Conservation (phyloP, 371 early-diverging fungal species). For the Mortierella sp. region DNA sequence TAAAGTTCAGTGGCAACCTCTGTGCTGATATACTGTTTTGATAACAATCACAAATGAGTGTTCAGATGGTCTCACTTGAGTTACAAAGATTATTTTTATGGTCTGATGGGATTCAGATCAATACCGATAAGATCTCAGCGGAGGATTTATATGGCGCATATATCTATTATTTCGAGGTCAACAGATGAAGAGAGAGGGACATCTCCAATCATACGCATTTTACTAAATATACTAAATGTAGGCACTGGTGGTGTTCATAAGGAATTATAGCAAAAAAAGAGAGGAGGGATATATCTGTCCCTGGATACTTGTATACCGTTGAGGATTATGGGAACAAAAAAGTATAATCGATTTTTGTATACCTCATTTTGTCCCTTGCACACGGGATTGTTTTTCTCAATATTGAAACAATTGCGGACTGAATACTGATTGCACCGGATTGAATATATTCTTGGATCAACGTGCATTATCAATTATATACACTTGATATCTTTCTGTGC, state of each 20-base stretch:
- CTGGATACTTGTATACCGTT: too few relatives aligned
- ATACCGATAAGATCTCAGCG: slow-evolving; percentile 37
- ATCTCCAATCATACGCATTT: too few relatives aligned
- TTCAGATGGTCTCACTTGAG: slow-evolving; percentile 10
- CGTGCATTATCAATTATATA: slow-evolving; percentile 6
- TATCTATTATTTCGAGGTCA: neutral
- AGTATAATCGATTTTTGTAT: neutral
- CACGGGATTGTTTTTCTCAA: neutral
- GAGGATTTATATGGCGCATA: neutral
- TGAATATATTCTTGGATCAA: slow-evolving; percentile 5
- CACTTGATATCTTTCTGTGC: slow-evolving; percentile 2
- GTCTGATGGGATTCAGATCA: slow-evolving; percentile 15
- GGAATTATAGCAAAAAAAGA: too few relatives aligned
- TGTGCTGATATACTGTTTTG: neutral
- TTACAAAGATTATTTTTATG: slow-evolving; percentile 49
- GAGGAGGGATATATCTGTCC: too few relatives aligned
- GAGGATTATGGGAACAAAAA: neutral
- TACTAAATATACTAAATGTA: too few relatives aligned
- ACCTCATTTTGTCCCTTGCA: neutral
- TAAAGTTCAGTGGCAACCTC: neutral
- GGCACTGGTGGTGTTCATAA: too few relatives aligned
- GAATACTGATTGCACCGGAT: slow-evolving; percentile 19
- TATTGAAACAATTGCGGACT: slow-evolving; percentile 7
- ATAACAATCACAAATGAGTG: slow-evolving; percentile 3
- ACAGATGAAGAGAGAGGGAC: neutral